Base-by-base conservation (phyloP, 2,329 filamentous ascomycete species). In the Apiospora marii region DNA sequence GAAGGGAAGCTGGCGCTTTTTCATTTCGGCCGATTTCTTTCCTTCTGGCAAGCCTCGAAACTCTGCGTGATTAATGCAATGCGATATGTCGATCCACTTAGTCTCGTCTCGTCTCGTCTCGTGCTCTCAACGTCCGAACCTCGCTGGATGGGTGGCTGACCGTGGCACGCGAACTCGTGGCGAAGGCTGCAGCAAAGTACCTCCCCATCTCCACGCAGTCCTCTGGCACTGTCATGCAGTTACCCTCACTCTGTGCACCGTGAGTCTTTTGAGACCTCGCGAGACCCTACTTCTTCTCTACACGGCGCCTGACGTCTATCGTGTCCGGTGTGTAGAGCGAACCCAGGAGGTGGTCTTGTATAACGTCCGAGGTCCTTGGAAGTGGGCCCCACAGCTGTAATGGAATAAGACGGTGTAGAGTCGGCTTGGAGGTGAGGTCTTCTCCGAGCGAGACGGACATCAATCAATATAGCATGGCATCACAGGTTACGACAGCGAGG, bases 121-220 rank as follows among this genome's bases (percentile, higher is more conserved):
- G 53, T 61, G 30, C 16, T 19, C 16, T 37, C 53, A 61, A 61
- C 53, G 53, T 61, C 53, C 24, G 51, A 30, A 53, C 24, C 24
- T 16, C 53, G 30, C 6, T 37, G 53, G 30, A 30, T 58, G 51
- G 51, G 58, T 41, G 58, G 58, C 58, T 64, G 58, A 64, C 58
- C 16, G 58, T n/a, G 58, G 58, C 58, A 64, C 30, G 34, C 58
- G 58, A 64, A n/a, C 58, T 41, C 58, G 58, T 64, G 58, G 58
- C 58, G 19, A 34, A 64, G 58, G 58, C 58, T 41, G 58, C 19
- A 41, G 58, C 30, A 10, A 61, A 22, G 30, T 37, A 37, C 53
- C 14, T 37, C 12, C 27, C 27, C 34, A 16, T 37, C 16, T 61
- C 19, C 14, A 61, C 53, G 53, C 51, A 58, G 48, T 10, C 49